phyloP scores from a whole-genome alignment of 129 eudicot genomes.

The Silybum marianum region DNA sequence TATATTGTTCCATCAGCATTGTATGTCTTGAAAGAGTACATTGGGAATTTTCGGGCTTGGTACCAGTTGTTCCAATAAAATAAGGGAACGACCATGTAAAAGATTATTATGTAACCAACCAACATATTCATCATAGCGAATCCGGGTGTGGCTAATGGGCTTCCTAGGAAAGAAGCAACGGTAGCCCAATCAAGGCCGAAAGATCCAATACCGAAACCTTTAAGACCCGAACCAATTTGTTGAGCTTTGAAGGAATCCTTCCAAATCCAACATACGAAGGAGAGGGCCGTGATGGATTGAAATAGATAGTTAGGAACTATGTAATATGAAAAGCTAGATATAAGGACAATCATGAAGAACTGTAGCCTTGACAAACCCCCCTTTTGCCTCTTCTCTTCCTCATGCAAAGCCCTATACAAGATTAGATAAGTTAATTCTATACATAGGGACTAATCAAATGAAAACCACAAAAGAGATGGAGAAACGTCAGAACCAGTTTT shows the following conservation, averaged over 20 bases:
- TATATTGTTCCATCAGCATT: conserved; percentile 51
- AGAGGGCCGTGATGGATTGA: conserved; percentile 69
- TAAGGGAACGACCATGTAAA: conserved; percentile 58
- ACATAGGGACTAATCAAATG: no score
- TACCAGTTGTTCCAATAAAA: conserved; percentile 67
- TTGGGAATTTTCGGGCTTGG: conserved; percentile 70
- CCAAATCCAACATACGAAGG: conserved; percentile 82
- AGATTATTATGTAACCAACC: conserved; percentile 56
- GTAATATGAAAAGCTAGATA: conserved; percentile 74
- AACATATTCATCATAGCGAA: conserved; percentile 72
- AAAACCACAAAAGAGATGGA: no score
- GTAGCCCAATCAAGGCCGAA: conserved; percentile 83
- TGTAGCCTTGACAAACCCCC: conserved; percentile 71
- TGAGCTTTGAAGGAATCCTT: conserved; percentile 77
- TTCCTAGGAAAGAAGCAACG: conserved; percentile 66
- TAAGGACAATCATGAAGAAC: conserved; percentile 67
- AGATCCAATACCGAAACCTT: conserved; percentile 79
- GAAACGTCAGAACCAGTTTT: no score
- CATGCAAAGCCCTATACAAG: conserved; percentile 69
- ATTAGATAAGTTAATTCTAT: not conserved
- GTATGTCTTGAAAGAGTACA: conserved; percentile 63
- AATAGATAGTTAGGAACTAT: conserved; percentile 75
- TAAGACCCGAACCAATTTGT: conserved; percentile 77
- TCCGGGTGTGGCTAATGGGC: conserved; percentile 83
- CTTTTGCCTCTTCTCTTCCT: conserved; percentile 60